A percentile compares a stretch with the other conserved stretches of the same genome.
Conservation (phyloP, 305 asterid species). For the Solanum hybrid region DNA sequence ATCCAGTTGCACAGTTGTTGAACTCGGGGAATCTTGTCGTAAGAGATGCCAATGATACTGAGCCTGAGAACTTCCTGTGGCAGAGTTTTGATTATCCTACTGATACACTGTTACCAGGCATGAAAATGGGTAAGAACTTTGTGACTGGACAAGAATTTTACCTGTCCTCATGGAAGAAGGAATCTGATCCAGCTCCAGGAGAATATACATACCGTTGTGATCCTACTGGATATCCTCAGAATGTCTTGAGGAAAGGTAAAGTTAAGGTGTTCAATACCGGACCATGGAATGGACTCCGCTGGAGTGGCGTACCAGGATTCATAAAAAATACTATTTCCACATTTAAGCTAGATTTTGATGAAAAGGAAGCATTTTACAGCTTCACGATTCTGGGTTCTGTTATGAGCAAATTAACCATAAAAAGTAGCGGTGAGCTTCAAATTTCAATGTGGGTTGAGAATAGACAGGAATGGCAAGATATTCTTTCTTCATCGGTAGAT, state of each 20-base stretch:
- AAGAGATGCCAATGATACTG: not conserved
- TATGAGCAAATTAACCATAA: not conserved
- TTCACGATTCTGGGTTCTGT: not conserved
- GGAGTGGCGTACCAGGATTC: not conserved
- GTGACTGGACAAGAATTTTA: not conserved
- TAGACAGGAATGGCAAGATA: not conserved
- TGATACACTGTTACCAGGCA: conserved; percentile 3
- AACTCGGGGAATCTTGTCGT: conserved; percentile 1
- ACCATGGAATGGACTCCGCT: conserved; percentile 11
- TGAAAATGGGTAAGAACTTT: conserved; percentile 1
- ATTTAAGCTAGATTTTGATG: not conserved
- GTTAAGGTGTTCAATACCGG: not conserved
- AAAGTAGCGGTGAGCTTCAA: not conserved
- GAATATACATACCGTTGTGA: not conserved
- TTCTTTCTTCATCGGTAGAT: not conserved
- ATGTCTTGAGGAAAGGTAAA: not conserved
- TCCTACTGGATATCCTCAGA: conserved; percentile 1
- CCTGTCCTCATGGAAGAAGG: conserved; percentile 4
- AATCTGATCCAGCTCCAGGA: not conserved
- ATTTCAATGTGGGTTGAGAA: not conserved
- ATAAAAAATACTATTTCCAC: not conserved
- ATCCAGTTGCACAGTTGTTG: not conserved
- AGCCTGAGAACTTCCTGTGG: not conserved
- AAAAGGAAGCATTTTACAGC: not conserved
- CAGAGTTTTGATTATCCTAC: conserved; percentile 10